Evolutionary conservation across 192 early-diverging fungal species (phyloP), one percentile per base, ranked within the genome.

Genomic region (Backusella mclennaniae): DNA sequence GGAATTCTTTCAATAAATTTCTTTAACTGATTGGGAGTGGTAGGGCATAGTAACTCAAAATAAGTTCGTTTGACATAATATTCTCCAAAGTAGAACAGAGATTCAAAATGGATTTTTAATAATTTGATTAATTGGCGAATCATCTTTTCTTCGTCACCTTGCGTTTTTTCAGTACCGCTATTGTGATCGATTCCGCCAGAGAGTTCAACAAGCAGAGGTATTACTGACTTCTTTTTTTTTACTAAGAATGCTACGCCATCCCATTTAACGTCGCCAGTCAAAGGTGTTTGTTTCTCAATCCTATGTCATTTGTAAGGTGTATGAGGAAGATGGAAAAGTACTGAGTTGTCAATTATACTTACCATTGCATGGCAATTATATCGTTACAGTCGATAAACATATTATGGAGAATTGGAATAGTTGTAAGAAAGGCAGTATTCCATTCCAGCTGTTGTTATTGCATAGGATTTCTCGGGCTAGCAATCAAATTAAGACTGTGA

Each of bases 341-440:
- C 7, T 42, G 21, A 72, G 1, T 52, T 52, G 5, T 19, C 29
- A 53, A 69, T 69, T 69, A 72, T 11, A 72, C 41, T 72, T 52
- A 72, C 46, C 70, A 72, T 72, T 72, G 70, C 26, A 31, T 72
- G 31, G 33, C 44, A 31, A 53, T 42, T 15, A 53, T 33, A 44
- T 53, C 70, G 17, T 72, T 72, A 8, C 26, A 46, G 6, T n/a
- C n/a, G 31, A 72, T 31, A 17, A 72, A 72, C 2, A 72, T 7
- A 17, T 72, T 72, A 35, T 72, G 70, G 0, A 72, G 35, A 9
- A 72, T 52, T 23, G 44, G 70, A 29, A 72, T 72, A n/a, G 44
- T 49, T 29, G 39, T 72, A 38, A 69, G 23, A 72, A 72, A 72
- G 31, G 41, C 44, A 29, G 70, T 52, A 17, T 52, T 72, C 17